These are phyloP conservation scores for Crithidia thermophila DNA, from an alignment of 208 protist species.

Conservation along the genomic window DNA sequence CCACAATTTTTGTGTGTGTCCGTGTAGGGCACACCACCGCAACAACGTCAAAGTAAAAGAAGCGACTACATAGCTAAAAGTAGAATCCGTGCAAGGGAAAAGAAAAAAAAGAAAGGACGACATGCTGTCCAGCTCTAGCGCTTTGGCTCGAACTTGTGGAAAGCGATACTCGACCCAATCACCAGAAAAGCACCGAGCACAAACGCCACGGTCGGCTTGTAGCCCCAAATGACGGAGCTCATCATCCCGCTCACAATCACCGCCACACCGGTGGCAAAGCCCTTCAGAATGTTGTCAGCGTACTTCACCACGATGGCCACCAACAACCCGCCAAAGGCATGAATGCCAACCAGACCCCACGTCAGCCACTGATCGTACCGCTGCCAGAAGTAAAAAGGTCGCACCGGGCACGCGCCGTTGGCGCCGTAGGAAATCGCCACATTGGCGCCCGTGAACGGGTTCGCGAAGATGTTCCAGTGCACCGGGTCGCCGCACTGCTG, in stretches of 20 bases:
- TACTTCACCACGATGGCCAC: constrained; percentile 86
- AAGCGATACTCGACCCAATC: constrained; percentile 51
- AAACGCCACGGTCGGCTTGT: constrained; percentile 44
- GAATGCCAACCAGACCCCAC: constrained; percentile 66
- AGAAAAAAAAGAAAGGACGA: neutral
- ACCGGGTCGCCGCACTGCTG: constrained; percentile 23
- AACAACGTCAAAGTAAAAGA: no score
- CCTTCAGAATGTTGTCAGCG: constrained; percentile 89
- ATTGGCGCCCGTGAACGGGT: neutral
- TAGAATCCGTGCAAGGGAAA: constrained; percentile 5
- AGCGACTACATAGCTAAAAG: neutral
- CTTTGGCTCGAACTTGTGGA: constrained; percentile 69
- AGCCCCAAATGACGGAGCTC: constrained; percentile 59
- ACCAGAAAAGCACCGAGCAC: constrained; percentile 58
- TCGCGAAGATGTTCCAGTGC: constrained; percentile 42
- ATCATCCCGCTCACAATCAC: constrained; percentile 74
- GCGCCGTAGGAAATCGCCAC: neutral
- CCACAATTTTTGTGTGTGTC: no score
- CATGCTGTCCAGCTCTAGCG: neutral
- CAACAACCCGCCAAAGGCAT: constrained; percentile 80
- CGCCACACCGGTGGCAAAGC: constrained; percentile 81
- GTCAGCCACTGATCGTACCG: constrained; percentile 59
- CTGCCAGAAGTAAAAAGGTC: constrained; percentile 69
- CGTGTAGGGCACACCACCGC: no score
- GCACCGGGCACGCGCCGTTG: constrained; percentile 18